Conservation (phyloP, 257 asterid genomes). For the Handroanthus guayacan region DNA sequence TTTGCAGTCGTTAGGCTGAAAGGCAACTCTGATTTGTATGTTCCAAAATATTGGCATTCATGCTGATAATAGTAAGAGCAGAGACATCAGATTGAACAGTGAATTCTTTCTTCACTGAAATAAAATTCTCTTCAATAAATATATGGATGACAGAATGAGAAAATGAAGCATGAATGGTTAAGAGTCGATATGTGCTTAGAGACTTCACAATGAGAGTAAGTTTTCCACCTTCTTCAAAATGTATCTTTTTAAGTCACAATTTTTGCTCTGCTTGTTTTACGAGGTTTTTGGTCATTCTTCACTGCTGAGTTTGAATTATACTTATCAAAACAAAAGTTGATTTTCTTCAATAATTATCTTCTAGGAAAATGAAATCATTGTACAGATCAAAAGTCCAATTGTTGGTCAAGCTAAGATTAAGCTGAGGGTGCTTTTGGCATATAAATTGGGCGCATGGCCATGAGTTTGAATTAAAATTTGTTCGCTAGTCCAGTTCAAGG, state of each 20-base stretch:
- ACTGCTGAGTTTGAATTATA: slow-evolving; percentile 14
- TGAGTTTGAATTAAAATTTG: slow-evolving; percentile 10
- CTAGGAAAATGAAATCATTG: slow-evolving; percentile 6
- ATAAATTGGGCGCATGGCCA: not conserved
- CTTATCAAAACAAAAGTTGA: not conserved
- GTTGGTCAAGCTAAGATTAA: slow-evolving; percentile 17
- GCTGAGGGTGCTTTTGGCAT: slow-evolving; percentile 11
- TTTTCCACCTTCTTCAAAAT: slow-evolving; percentile 12
- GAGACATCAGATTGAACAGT: slow-evolving; percentile 15
- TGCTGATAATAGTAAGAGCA: slow-evolving; percentile 9
- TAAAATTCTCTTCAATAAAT: slow-evolving; percentile 6
- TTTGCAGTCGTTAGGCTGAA: slow-evolving; percentile 1
- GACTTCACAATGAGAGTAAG: slow-evolving; percentile 21
- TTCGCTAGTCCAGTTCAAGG: slow-evolving; percentile 18
- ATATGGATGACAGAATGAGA: slow-evolving; percentile 6
- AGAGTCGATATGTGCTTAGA: slow-evolving; percentile 12
- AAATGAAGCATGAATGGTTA: not conserved
- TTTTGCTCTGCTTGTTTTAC: slow-evolving; percentile 2
- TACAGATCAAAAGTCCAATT: slow-evolving; percentile 18
- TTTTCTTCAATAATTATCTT: slow-evolving; percentile 19
- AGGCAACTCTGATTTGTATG: slow-evolving; percentile 1
- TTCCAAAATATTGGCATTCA: not conserved
- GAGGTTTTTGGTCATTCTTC: slow-evolving; percentile 13
- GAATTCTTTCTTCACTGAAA: not conserved
- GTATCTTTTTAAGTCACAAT: not conserved